Evolutionary conservation across 2,329 filamentous ascomycete species (phyloP).

Genomic region (Bretziella fagacearum): DNA sequence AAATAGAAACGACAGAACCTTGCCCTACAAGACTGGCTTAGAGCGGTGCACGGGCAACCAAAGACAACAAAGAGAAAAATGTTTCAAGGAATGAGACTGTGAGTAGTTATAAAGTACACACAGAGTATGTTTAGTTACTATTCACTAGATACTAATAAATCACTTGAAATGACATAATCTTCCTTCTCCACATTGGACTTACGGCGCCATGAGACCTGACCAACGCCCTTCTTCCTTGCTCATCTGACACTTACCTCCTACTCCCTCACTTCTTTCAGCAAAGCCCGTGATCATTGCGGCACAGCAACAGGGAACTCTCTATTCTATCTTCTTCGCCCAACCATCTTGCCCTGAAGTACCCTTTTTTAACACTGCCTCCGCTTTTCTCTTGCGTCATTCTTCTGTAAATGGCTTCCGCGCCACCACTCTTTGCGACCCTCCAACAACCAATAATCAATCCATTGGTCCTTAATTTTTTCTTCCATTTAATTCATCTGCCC

Average conservation of each 20-base stretch:
- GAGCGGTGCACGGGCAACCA: too few species aligned
- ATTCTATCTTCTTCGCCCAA: neutral
- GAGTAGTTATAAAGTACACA: too few species aligned
- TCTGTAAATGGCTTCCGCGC: neutral
- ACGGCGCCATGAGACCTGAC: too few species aligned
- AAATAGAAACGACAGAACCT: neutral
- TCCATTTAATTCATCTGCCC: too few species aligned
- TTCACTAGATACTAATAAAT: too few species aligned
- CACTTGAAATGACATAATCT: too few species aligned
- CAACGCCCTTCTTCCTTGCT: too few species aligned
- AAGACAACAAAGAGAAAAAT: too few species aligned
- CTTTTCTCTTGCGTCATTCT: neutral
- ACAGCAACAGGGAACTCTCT: neutral
- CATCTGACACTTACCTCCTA: neutral
- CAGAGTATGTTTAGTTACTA: too few species aligned
- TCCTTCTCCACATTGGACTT: too few species aligned
- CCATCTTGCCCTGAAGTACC: neutral
- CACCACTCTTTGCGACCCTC: neutral
- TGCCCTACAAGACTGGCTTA: neutral
- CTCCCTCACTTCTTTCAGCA: neutral
- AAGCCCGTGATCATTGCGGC: neutral
- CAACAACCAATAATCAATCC: neutral
- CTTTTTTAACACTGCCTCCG: neutral
- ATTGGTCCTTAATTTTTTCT: neutral
- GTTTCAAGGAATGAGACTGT: too few species aligned